Evolutionary conservation across 1,139 yeast species (phyloP).

Genomic region (Candida sp.): DNA sequence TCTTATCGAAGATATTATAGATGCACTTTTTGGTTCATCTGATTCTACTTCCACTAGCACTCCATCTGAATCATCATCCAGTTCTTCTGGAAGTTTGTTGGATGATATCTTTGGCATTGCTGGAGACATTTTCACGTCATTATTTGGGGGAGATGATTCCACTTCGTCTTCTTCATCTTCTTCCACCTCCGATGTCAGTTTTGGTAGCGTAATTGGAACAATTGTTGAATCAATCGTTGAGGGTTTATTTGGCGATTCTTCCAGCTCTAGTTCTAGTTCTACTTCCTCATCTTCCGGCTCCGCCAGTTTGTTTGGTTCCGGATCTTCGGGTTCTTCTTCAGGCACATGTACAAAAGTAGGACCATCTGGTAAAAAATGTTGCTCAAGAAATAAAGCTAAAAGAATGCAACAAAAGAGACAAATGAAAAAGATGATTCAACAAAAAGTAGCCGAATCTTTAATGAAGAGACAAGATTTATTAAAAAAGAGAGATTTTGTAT

Average conservation of each 20-base stretch:
- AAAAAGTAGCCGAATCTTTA: conserved; percentile 12
- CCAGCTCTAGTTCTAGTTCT: conserved; percentile 10
- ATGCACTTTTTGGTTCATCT: conserved; percentile 12
- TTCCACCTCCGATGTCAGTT: conserved; percentile 5
- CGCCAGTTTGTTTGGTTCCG: conserved; percentile 8
- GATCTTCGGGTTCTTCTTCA: conserved; percentile 8
- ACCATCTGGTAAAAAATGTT: conserved; percentile 7
- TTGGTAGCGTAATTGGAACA: conserved; percentile 5
- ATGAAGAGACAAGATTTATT: conserved; percentile 4
- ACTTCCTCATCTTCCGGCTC: conserved; percentile 7
- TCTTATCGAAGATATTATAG: conserved; percentile 10
- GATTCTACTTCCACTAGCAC: conserved; percentile 6
- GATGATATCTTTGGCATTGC: conserved; percentile 16
- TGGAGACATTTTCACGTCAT: conserved; percentile 5
- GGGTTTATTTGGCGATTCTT: conserved; percentile 14
- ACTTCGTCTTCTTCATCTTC: conserved; percentile 10
- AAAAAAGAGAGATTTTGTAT: conserved; percentile 1
- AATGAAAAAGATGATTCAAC: conserved; percentile 14
- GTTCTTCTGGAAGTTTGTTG: conserved; percentile 15
- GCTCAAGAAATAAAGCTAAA: conserved; percentile 6
- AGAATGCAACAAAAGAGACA: conserved; percentile 16
- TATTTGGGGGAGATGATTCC: conserved; percentile 13
- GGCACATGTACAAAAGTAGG: conserved; percentile 7
- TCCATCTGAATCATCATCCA: conserved; percentile 8
- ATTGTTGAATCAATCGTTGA: conserved; percentile 10